These are phyloP conservation scores for Trichoderma reesei DNA, from an alignment of 495 filamentous ascomycete genomes.

Conservation along the genomic window DNA sequence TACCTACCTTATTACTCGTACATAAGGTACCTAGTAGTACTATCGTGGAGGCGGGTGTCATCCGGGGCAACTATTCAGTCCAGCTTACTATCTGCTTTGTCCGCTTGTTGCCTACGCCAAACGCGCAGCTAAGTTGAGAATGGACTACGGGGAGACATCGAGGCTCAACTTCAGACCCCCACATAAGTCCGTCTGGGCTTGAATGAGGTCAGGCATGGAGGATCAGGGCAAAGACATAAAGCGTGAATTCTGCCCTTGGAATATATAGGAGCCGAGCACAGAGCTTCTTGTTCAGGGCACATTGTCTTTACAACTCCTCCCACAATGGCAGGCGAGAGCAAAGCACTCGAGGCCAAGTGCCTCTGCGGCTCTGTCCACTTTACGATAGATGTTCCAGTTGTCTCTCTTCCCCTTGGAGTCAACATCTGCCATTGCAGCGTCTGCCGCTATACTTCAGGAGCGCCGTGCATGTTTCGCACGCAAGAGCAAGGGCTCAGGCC, in stretches of 20 bases:
- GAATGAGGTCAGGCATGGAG: not conserved
- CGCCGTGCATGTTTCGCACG: constrained; percentile 46
- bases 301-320: not conserved
- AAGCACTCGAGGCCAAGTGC: constrained; percentile 29
- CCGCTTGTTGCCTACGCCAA: not conserved
- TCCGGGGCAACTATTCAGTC: not conserved
- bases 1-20: too few relatives aligned
- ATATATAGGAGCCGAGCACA: not conserved
- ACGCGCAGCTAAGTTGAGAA: not conserved
- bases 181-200: not conserved
- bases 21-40: too few relatives aligned
- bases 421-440: constrained; percentile 57
- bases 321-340: constrained; percentile 12
- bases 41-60: not conserved
- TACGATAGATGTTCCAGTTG: constrained; percentile 23
- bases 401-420: constrained; percentile 25
- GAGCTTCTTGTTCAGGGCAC: not conserved
- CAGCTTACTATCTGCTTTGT: not conserved
- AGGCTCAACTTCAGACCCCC: not conserved
- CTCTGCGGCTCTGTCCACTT: constrained; percentile 31
- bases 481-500: constrained; percentile 23
- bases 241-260: not conserved
- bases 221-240: not conserved
- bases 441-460: constrained; percentile 51
- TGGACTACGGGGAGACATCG: too few relatives aligned